Evolutionary conservation across 2,329 filamentous ascomycete genomes (phyloP), one percentile per base, ranked within the genome.

Genomic region (Orbilia blumenaviensis): DNA sequence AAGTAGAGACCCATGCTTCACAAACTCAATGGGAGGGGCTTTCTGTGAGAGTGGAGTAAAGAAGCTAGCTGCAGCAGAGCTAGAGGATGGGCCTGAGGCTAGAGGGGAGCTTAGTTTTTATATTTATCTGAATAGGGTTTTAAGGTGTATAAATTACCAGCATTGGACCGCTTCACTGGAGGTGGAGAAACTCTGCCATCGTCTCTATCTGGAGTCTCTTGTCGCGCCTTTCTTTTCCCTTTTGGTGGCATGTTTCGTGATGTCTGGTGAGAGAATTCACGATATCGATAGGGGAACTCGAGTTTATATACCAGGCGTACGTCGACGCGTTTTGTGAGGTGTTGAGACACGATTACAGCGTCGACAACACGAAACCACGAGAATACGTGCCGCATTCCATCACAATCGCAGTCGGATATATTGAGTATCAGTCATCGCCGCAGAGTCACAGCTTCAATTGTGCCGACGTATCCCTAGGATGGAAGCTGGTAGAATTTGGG

Each of bases 1-100:
- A 18, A 76, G 48, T 42, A 76, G 36, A 16, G 29, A 66, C 4
- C 72, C 72, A 36, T 61, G 34, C 42, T 48, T 69, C 9, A 34
- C 3, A 38, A 76, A 69, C 16, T 69, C 50, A 14, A 69, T 29
- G n/a, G 64, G 46, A n/a, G 72, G 41, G 1, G 64, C 72, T 16
- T 76, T 76, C 34, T 69, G 27, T 9, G 72, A 76, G 14, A 27
- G 21, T 18, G 72, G 72, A 10, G 72, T 76, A 29, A 76, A 76
- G 46, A 76, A 76, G 44, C 50, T 61, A 12, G 58, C 25, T 10
- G 63, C 48, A 3, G 72, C 23, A 32, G 68, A 52, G n/a, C n/a
- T 21, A 23, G 42, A 21, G 12, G 42, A 46, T 46, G 18, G 4
- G 29, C 29, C 29, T 3, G 44, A 14, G 23, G 46, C 50, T 60